These are phyloP conservation scores for Suaeda aralocaspica DNA, from an alignment of 148 eudicot genomes.

Conservation along the genomic window DNA sequence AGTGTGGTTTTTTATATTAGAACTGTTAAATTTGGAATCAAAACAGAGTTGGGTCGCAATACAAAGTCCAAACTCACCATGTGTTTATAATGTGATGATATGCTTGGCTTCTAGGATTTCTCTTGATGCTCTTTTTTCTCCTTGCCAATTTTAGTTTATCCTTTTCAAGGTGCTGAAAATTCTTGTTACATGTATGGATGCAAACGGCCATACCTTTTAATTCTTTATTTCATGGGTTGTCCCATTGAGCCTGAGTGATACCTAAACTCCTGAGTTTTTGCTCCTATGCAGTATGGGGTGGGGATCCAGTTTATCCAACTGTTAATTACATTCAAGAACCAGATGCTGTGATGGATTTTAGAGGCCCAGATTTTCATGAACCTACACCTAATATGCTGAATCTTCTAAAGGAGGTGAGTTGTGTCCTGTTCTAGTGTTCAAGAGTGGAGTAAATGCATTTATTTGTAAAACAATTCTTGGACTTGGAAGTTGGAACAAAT, in stretches of 20 bases:
- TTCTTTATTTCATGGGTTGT: constrained; percentile 11
- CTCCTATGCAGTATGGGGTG: constrained; percentile 91
- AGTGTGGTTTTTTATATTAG: no score
- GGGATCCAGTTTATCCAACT: constrained; percentile 99
- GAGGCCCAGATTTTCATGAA: constrained; percentile 98
- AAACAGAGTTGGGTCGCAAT: no score
- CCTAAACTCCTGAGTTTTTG: neutral
- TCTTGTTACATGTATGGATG: neutral
- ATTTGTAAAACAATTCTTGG: neutral
- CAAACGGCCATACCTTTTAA: neutral
- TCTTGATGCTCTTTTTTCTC: neutral
- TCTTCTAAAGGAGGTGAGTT: constrained; percentile 75
- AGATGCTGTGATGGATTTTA: constrained; percentile 72
- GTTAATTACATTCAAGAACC: constrained; percentile 97
- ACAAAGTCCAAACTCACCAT: no score
- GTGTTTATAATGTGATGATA: neutral
- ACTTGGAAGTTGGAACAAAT: neutral
- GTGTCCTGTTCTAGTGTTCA: constrained; percentile 3
- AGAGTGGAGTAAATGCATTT: neutral
- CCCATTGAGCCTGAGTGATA: neutral
- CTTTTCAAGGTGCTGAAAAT: neutral
- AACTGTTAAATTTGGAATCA: neutral
- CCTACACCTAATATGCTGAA: constrained; percentile 86
- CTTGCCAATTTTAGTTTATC: neutral
- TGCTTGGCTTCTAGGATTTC: neutral